Evolutionary conservation across 805 yeast species (phyloP).

Genomic region (Cyberlindnera maclurae): DNA sequence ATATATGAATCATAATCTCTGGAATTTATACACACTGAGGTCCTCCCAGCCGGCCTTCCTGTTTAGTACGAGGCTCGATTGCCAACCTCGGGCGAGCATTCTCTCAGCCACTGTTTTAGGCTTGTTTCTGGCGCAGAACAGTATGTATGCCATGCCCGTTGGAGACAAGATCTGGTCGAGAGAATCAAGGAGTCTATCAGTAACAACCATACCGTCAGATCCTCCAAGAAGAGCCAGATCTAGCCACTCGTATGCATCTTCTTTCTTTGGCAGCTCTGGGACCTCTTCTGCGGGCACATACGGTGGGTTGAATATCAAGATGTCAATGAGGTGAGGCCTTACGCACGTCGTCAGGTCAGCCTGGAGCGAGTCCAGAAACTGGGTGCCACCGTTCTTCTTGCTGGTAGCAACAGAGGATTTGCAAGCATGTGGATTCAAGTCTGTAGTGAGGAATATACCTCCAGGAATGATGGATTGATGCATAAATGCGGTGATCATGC

Average conservation of each 20-base stretch:
- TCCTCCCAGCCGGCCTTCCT: slow-evolving; percentile 97
- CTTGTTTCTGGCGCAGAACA: slow-evolving; percentile 86
- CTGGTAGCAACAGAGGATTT: slow-evolving; percentile 41
- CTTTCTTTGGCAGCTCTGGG: slow-evolving; percentile 48
- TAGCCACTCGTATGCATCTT: slow-evolving; percentile 61
- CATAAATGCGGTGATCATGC: slow-evolving; percentile 76
- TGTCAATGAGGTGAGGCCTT: slow-evolving; percentile 44
- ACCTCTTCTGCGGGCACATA: slow-evolving; percentile 85
- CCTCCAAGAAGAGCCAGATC: slow-evolving; percentile 92
- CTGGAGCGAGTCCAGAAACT: slow-evolving; percentile 42
- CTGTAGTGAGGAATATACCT: slow-evolving; percentile 60
- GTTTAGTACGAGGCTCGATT: slow-evolving; percentile 41
- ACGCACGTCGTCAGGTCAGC: slow-evolving; percentile 51
- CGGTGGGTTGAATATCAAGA: slow-evolving; percentile 89
- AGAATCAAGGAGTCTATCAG: slow-evolving; percentile 51
- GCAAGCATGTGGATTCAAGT: slow-evolving; percentile 77
- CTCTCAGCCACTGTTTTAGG: slow-evolving; percentile 52
- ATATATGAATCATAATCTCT: slow-evolving; percentile 3
- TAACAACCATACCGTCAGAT: slow-evolving; percentile 80
- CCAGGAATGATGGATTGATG: slow-evolving; percentile 48
- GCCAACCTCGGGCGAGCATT: slow-evolving; percentile 51
- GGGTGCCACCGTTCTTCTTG: slow-evolving; percentile 24
- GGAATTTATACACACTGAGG: slow-evolving; percentile 64
- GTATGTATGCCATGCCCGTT: slow-evolving; percentile 73
- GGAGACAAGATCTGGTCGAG: slow-evolving; percentile 47